Base-by-base conservation (phyloP, 768 basidiomycete genomes). In the Lactarius hatsudake region DNA sequence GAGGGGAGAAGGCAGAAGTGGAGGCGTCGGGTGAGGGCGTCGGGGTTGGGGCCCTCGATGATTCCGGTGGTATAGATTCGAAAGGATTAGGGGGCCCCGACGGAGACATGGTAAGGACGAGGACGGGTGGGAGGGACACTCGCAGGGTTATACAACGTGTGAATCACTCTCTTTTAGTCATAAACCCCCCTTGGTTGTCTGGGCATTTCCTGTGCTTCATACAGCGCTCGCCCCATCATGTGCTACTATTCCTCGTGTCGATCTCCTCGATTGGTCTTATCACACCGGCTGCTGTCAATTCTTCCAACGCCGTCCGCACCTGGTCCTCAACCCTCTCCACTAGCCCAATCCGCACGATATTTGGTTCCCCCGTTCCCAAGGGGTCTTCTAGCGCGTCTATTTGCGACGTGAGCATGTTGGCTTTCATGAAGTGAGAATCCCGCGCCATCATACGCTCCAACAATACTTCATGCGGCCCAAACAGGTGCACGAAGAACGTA, bases 401-500 rank as follows among this genome's bases (percentile, higher is more conserved):
- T 79, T 96, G 94, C 69, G 89, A 88, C 60, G 88, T 87, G 71
- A 96, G 78, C 94, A 95, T 93, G 4, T 72, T 74, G 26, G 85
- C 84, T 77, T 93, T 93, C 88, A 95, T 91, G 71, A 90, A 96
- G 75, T 96, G 94, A 0, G 87, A 88, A 51, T 81, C 71, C 42
- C 93, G 80, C 45, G 79, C 79, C 76, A 71, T 71, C 85, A 94
- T 89, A 42, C 93, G 80, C 54, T 86, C 85, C 74, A 81, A 62
- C 65, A 95, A 73, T 59, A 87, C 72, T 32, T 84, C 80, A 53
- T 79, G 75, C 23, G 79, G 73, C 12, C 91, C 93, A 40, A 87
- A 78, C 69, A 93, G 85, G 74, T 88, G 96, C 65, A 96, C 87
- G 73, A 98, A 95, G 74, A 82, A 89, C 9, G 94, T 94, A 67